Base-by-base conservation (phyloP, 2,329 filamentous ascomycete genomes). In the Tolypocladium endophyticum region DNA sequence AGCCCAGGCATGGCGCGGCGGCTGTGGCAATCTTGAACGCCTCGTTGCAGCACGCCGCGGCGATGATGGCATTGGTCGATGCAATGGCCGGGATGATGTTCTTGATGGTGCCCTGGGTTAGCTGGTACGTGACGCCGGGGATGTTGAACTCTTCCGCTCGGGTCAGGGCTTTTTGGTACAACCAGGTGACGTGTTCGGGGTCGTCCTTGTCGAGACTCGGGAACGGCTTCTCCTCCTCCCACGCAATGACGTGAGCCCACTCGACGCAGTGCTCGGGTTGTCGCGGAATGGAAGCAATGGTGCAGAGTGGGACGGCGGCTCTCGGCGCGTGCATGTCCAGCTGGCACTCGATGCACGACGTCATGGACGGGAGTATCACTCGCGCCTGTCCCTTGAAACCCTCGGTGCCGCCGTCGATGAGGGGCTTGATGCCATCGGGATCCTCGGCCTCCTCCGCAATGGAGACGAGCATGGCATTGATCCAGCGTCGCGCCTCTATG, bases 61-160 rank as follows among this genome's bases (percentile, higher is more conserved):
- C 94, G 64, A 99, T 89, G 67, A 99, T 94, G 60, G 94, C 93
- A 71, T 99, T 99, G 8, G 94, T 99, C 1, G 92, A 96, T 23
- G 94, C 94, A 69, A 99, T 99, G 35, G 94, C 95, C 0, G 94
- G 94, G 62, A 99, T 99, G 73, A 99, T 99, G 75, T 99, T 99
- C 76, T 99, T 99, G 68, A 99, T 91, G 2, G 97, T 95, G 60
- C 94, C 95, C 72, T 99, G 94, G 0, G 95, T 97, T 73, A 97
- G 86, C 7, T 90, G 88, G 74, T 99, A 99, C 1, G 94, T 97
- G 60, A 99, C 90, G 11, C 94, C 95, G 0, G 85, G 74, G 66
- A 99, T 99, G 67, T 89, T 87, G 76, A 96, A 99, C 70, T 99
- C 90, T 60, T 87, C 74, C 0, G 94, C 92, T 41, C 94, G 89